Percentiles rank a stretch among this genome's conserved stretches.
phyloP scores from a whole-genome alignment of 345 rosid species.

The Eucalyptus fibrosa region DNA sequence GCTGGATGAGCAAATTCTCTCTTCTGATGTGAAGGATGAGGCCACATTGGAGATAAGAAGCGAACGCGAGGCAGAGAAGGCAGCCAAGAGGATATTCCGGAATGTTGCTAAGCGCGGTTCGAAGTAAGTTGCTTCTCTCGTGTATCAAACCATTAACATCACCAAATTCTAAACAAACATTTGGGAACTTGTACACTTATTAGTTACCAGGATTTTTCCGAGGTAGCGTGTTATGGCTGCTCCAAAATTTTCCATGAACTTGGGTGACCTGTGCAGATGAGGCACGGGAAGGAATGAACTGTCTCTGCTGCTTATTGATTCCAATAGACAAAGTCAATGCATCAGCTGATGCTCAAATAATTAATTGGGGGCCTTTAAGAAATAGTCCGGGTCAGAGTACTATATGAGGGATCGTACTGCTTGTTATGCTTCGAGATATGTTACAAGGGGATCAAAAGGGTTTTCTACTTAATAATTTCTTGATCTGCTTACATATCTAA shows the following conservation, averaged over 20 bases:
- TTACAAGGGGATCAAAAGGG: background rate
- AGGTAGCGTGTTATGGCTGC: background rate
- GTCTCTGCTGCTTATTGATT: background rate
- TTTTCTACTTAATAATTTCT: background rate
- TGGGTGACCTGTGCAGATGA: background rate
- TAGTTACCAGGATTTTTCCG: background rate
- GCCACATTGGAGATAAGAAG: slow-evolving; percentile 16
- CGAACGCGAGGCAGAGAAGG: slow-evolving; percentile 23
- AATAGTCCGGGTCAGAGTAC: background rate
- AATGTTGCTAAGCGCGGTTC: slow-evolving; percentile 20
- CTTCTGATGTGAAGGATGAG: slow-evolving; percentile 20
- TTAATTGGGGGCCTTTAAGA: background rate
- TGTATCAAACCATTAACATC: background rate
- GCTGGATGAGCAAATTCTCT: slow-evolving; percentile 26
- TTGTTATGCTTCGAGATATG: background rate
- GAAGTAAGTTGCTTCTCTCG: slow-evolving; percentile 4
- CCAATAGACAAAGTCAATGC: background rate
- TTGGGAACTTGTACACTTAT: background rate
- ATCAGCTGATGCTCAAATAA: background rate
- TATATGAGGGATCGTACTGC: background rate
- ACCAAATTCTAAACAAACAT: background rate
- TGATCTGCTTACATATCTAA: background rate
- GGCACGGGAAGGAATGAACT: background rate
- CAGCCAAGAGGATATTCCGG: slow-evolving; percentile 31
- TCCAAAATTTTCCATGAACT: background rate